Percentiles rank a stretch among this genome's conserved stretches.
Conservation (phyloP, 495 filamentous ascomycete genomes). For the Aspergillus avenaceus region DNA sequence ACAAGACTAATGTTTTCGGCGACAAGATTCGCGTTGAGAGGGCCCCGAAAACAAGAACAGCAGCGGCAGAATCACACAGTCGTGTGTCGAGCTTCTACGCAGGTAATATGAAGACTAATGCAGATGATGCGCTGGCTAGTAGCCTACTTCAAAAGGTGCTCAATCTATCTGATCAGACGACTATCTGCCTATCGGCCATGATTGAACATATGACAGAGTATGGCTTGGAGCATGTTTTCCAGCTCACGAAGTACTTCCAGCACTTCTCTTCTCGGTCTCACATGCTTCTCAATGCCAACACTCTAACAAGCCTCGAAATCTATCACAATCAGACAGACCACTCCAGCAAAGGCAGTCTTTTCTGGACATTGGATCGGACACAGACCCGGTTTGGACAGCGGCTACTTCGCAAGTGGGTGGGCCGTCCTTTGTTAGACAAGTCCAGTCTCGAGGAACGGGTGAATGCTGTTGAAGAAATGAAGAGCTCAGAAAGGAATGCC, state of each 20-base stretch:
- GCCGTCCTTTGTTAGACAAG: slow-evolving; percentile 81
- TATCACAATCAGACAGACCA: slow-evolving; percentile 95
- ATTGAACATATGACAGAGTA: slow-evolving; percentile 93
- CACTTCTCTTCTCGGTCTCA: slow-evolving; percentile 91
- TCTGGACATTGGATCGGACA: slow-evolving; percentile 95
- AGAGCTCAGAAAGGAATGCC: slow-evolving; percentile 57
- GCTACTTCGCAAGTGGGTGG: slow-evolving; percentile 91
- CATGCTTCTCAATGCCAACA: slow-evolving; percentile 97
- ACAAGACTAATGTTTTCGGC: slow-evolving; percentile 87
- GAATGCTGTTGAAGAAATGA: slow-evolving; percentile 82
- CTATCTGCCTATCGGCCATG: slow-evolving; percentile 92
- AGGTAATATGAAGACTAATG: slow-evolving; percentile 65
- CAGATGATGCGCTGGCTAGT: slow-evolving; percentile 45
- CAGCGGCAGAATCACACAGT: slow-evolving; percentile 77
- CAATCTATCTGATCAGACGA: slow-evolving; percentile 78
- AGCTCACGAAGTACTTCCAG: slow-evolving; percentile 96
- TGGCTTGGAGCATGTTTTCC: slow-evolving; percentile 92
- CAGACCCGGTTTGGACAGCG: slow-evolving; percentile 85
- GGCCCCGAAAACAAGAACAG: slow-evolving; percentile 69
- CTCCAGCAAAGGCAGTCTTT: slow-evolving; percentile 78
- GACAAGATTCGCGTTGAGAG: slow-evolving; percentile 83
- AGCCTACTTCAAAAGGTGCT: slow-evolving; percentile 80
- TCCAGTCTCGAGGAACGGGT: slow-evolving; percentile 75
- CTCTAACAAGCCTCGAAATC: slow-evolving; percentile 87
- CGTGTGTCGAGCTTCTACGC: slow-evolving; percentile 96